A percentile compares a stretch with the other conserved stretches of the same genome.
These are phyloP conservation scores for Aureobasidium subglaciale DNA, from an alignment of 2,329 filamentous ascomycete species.

Conservation along the genomic window DNA sequence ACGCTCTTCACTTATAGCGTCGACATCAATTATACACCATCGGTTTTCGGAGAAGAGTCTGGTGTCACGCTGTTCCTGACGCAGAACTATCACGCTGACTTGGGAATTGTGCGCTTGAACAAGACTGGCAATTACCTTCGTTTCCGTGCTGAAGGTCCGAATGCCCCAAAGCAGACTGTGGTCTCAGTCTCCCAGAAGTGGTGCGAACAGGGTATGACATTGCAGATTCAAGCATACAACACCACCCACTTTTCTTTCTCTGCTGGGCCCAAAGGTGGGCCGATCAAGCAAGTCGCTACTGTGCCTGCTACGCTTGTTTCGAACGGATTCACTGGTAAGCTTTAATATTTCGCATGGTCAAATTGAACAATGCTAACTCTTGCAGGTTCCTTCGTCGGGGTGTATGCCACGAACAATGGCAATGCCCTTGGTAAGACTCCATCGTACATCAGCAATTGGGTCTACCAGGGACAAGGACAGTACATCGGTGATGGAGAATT, in stretches of 20 bases:
- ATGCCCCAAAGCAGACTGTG: background rate
- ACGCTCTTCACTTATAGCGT: slow-evolving; percentile 47
- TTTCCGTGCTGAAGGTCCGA: background rate
- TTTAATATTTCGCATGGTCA: no score
- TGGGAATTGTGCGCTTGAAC: slow-evolving; percentile 29
- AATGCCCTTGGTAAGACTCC: slow-evolving; percentile 4
- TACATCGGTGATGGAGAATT: slow-evolving; percentile 11
- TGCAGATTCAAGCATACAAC: slow-evolving; percentile 9
- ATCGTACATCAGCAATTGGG: slow-evolving; percentile 11
- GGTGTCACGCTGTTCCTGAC: slow-evolving; percentile 49
- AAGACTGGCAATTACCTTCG: background rate
- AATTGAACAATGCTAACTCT: background rate
- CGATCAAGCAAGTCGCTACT: background rate
- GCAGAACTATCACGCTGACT: slow-evolving; percentile 47
- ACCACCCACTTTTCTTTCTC: slow-evolving; percentile 11
- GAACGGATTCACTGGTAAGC: slow-evolving; percentile 16
- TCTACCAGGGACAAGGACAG: slow-evolving; percentile 16
- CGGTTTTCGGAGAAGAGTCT: slow-evolving; percentile 39
- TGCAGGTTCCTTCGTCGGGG: slow-evolving; percentile 13
- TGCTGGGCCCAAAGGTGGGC: background rate
- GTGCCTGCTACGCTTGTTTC: slow-evolving; percentile 12
- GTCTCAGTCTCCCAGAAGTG: background rate
- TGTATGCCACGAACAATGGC: slow-evolving; percentile 16
- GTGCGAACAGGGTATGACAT: background rate
- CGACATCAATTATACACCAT: slow-evolving; percentile 39